Percentiles rank a stretch among this genome's conserved stretches.
Evolutionary conservation across 257 asterid species (phyloP).

Genomic region (Solanum sejunctum): DNA sequence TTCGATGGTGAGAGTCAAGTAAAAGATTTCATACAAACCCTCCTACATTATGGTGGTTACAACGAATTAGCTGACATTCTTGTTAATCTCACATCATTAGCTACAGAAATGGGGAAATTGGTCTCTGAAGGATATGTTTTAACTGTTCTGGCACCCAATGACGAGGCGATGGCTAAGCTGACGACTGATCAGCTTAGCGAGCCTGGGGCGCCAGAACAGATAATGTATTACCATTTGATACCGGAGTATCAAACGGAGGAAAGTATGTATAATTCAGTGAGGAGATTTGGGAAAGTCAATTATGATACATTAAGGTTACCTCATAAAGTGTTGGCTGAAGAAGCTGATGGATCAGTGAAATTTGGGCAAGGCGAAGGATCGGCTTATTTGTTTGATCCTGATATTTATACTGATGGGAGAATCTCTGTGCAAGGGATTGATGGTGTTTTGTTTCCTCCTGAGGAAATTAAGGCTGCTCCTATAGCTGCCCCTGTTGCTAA

Average conservation of each 20-base stretch:
- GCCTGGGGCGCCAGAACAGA: slow-evolving; percentile 95
- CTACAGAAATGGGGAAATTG: slow-evolving; percentile 82
- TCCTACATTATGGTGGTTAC: slow-evolving; percentile 92
- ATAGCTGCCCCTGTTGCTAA: slow-evolving; percentile 41
- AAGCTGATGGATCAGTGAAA: slow-evolving; percentile 86
- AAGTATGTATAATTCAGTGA: slow-evolving; percentile 45
- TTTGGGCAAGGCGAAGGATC: slow-evolving; percentile 68
- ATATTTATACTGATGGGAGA: slow-evolving; percentile 91
- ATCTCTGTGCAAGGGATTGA: slow-evolving; percentile 95
- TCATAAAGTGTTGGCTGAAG: slow-evolving; percentile 78
- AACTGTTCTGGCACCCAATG: slow-evolving; percentile 90
- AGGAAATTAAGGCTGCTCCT: slow-evolving; percentile 34
- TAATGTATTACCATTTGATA: slow-evolving; percentile 18
- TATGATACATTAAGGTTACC: slow-evolving; percentile 16
- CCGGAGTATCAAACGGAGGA: slow-evolving; percentile 15
- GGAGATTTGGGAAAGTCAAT: slow-evolving; percentile 33
- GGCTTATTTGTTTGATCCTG: slow-evolving; percentile 85
- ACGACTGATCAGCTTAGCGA: slow-evolving; percentile 86
- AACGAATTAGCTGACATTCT: slow-evolving; percentile 83
- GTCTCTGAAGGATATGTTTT: slow-evolving; percentile 88
- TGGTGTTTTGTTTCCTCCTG: slow-evolving; percentile 65
- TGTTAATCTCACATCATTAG: slow-evolving; percentile 79
- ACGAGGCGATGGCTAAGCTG: slow-evolving; percentile 96
- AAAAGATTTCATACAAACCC: slow-evolving; percentile 81
- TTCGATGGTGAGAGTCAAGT: slow-evolving; percentile 92